Conservation (phyloP, 2,329 filamentous ascomycete species). For the Apiospora marii region DNA sequence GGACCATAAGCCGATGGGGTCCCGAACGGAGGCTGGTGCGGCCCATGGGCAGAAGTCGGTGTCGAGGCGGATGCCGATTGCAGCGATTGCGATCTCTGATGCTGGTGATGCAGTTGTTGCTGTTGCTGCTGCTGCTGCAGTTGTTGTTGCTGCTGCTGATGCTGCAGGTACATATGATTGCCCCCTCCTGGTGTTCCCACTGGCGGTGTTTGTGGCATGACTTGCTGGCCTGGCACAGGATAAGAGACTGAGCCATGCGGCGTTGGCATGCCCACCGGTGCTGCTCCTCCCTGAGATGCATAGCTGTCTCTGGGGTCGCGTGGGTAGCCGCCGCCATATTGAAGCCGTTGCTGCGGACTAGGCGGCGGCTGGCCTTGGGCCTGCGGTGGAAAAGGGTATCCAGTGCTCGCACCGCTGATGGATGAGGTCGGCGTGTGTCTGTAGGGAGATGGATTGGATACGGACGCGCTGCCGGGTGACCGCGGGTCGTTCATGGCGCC, state of each 20-base stretch:
- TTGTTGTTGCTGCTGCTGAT: slow-evolving; percentile 48
- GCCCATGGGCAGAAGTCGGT: slow-evolving; percentile 67
- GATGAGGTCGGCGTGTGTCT: slow-evolving; percentile 58
- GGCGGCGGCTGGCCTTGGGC: slow-evolving; percentile 48
- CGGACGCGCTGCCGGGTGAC: slow-evolving; percentile 56
- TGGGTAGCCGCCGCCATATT: slow-evolving; percentile 54
- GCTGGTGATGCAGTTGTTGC: slow-evolving; percentile 45
- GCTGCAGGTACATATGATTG: slow-evolving; percentile 43
- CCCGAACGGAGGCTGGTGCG: slow-evolving; percentile 60
- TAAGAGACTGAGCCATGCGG: slow-evolving; percentile 46
- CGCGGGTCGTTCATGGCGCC: slow-evolving; percentile 55
- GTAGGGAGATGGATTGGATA: slow-evolving; percentile 57
- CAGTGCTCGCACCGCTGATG: slow-evolving; percentile 48
- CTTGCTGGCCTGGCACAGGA: slow-evolving; percentile 46
- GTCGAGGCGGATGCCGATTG: slow-evolving; percentile 68
- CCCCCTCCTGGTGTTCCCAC: slow-evolving; percentile 52
- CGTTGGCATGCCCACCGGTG: slow-evolving; percentile 45
- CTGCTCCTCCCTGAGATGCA: slow-evolving; percentile 45
- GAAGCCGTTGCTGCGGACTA: slow-evolving; percentile 61
- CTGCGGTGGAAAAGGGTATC: slow-evolving; percentile 59
- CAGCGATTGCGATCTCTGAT: slow-evolving; percentile 62
- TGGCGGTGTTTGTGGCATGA: slow-evolving; percentile 59
- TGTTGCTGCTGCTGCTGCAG: slow-evolving; percentile 51
- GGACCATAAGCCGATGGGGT: slow-evolving; percentile 53
- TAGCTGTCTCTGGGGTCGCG: slow-evolving; percentile 54